These are phyloP conservation scores for Pseudogymnoascus sp. DNA, from an alignment of 2,329 filamentous ascomycete species.

Conservation along the genomic window DNA sequence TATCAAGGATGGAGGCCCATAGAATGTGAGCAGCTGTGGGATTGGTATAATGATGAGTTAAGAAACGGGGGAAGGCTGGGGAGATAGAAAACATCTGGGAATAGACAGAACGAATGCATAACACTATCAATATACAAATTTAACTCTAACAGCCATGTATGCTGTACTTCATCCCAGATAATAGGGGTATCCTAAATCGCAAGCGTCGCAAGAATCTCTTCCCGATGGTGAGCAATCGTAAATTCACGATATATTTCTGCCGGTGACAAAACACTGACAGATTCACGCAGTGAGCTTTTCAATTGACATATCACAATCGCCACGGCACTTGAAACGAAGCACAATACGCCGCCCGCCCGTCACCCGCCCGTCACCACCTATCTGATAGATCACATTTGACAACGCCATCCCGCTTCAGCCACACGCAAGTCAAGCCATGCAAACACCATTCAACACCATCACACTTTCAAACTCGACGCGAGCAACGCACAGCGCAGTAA, in stretches of 20 bases:
- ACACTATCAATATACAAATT: no score
- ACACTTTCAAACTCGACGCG: not conserved
- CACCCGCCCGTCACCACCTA: not conserved
- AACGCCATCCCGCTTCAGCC: not conserved
- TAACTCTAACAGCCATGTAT: no score
- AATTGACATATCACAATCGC: not conserved
- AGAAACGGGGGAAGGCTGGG: not conserved
- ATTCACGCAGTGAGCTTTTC: not conserved
- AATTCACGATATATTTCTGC: not conserved
- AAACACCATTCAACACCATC: not conserved
- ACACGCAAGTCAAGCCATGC: not conserved
- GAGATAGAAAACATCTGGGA: not conserved
- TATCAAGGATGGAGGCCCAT: not conserved
- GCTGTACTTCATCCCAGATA: no score
- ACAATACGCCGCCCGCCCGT: not conserved
- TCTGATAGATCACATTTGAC: not conserved
- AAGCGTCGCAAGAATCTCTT: not conserved
- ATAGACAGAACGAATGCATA: not conserved
- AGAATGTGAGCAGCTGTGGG: not conserved
- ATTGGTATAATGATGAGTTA: not conserved
- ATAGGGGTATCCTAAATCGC: no score
- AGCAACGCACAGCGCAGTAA: not conserved
- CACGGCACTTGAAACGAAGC: not conserved
- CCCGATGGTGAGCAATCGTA: not conserved
- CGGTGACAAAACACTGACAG: not conserved